Percentiles rank a stretch among this genome's conserved stretches.
Evolutionary conservation across 176 grass and related monocot species (phyloP).

Genomic region (Oryza punctata): DNA sequence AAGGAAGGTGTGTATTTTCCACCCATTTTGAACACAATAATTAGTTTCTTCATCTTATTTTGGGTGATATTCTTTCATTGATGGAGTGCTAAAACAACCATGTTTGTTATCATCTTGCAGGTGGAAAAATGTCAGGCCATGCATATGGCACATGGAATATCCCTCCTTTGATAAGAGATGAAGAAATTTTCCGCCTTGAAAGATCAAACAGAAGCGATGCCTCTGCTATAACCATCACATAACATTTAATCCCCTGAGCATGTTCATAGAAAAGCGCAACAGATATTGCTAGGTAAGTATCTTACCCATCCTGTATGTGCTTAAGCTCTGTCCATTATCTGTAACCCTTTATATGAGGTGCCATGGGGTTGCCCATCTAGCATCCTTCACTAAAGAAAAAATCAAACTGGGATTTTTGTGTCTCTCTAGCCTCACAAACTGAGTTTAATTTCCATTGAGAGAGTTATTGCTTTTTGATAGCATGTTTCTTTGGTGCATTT

Average conservation of each 20-base stretch:
- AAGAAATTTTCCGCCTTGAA: conserved; percentile 62
- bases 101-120: conserved; percentile 41
- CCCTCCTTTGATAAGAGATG: conserved; percentile 71
- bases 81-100: neutral
- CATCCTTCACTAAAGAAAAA: neutral
- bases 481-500: neutral
- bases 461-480: neutral
- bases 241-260: conserved; percentile 11
- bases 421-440: neutral
- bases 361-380: neutral
- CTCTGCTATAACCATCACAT: conserved; percentile 24
- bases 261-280: neutral
- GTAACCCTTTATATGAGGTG: neutral
- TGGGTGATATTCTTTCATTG: neutral
- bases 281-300: conserved; percentile 7
- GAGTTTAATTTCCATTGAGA: neutral
- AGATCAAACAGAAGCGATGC: conserved; percentile 24
- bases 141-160: conserved; percentile 84
- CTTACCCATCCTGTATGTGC: neutral
- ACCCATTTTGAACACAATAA: conserved; percentile 9
- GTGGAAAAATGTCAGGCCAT: conserved; percentile 65
- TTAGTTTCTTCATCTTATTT: conserved; percentile 8
- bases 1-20: conserved; percentile 60
- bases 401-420: neutral
- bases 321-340: neutral